These are phyloP conservation scores for Trametes villosa DNA, from an alignment of 768 basidiomycete genomes.

Conservation along the genomic window DNA sequence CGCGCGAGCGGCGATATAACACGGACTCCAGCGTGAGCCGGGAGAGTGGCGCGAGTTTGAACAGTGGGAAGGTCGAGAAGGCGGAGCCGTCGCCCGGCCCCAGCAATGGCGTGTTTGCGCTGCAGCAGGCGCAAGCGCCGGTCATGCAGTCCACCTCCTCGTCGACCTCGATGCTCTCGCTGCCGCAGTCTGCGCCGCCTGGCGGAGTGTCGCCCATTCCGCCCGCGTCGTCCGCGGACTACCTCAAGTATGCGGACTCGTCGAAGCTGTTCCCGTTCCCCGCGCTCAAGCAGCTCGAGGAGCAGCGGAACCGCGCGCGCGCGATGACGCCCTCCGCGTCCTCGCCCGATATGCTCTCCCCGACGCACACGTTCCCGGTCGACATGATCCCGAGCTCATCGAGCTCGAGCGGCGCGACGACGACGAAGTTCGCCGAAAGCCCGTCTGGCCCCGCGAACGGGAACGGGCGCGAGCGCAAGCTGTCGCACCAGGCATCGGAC, in stretches of 20 bases:
- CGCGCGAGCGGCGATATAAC: slow-evolving; percentile 67
- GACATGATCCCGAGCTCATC: slow-evolving; percentile 45
- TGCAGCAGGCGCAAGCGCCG: slow-evolving; percentile 44
- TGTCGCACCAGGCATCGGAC: slow-evolving; percentile 74
- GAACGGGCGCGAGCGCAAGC: slow-evolving; percentile 56
- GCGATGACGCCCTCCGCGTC: slow-evolving; percentile 53
- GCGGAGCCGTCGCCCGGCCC: slow-evolving; percentile 31
- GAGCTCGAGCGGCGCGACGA: slow-evolving; percentile 54
- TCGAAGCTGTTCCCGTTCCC: slow-evolving; percentile 92
- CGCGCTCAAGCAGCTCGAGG: slow-evolving; percentile 78
- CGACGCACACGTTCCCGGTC: slow-evolving; percentile 48
- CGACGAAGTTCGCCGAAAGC: slow-evolving; percentile 50
- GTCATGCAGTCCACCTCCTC: slow-evolving; percentile 68
- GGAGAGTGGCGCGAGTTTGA: slow-evolving; percentile 76
- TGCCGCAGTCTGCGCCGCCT: slow-evolving; percentile 54
- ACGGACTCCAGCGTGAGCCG: slow-evolving; percentile 75
- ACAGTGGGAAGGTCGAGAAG: slow-evolving; percentile 63
- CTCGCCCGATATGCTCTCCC: slow-evolving; percentile 51
- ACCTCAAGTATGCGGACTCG: slow-evolving; percentile 72
- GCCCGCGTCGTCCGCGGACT: slow-evolving; percentile 68
- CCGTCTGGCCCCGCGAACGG: too few species aligned
- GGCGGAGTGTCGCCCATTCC: slow-evolving; percentile 79
- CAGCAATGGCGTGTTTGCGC: slow-evolving; percentile 30
- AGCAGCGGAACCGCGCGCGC: slow-evolving; percentile 65
- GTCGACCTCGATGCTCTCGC: slow-evolving; percentile 62